Conservation (phyloP, 2,329 filamentous ascomycete species). For the Aspergillus brasiliensis region DNA sequence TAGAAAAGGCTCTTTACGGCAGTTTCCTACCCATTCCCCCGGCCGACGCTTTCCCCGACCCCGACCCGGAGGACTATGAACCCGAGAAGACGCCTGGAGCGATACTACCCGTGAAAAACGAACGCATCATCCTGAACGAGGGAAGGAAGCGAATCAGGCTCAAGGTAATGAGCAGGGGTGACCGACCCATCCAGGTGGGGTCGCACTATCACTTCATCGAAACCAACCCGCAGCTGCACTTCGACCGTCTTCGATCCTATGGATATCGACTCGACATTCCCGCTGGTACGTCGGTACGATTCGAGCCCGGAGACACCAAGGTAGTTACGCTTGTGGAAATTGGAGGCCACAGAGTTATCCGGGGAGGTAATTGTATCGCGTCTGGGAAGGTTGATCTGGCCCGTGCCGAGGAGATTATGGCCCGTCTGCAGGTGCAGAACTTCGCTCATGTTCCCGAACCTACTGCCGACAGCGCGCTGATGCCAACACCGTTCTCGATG, state of each 20-base stretch:
- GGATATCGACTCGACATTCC: constrained; percentile 87
- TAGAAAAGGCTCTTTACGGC: constrained; percentile 85
- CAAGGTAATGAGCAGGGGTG: constrained; percentile 80
- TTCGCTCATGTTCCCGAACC: constrained; percentile 78
- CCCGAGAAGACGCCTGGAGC: constrained; percentile 74
- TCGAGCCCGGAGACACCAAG: constrained; percentile 90
- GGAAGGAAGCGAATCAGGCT: constrained; percentile 73
- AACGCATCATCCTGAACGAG: constrained; percentile 69
- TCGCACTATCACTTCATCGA: constrained; percentile 97
- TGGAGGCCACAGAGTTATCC: constrained; percentile 75
- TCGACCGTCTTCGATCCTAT: constrained; percentile 80
- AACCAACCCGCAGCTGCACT: constrained; percentile 85
- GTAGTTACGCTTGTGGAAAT: constrained; percentile 91
- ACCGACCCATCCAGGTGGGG: constrained; percentile 86
- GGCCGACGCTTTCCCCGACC: constrained; percentile 66
- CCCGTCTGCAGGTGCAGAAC: constrained; percentile 67
- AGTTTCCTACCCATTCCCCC: constrained; percentile 83
- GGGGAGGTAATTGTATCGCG: constrained; percentile 80
- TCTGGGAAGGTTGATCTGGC: constrained; percentile 68
- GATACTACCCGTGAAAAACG: constrained; percentile 69
- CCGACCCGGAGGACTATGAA: constrained; percentile 66
- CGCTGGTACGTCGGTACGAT: constrained; percentile 87
- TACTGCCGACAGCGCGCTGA: constrained; percentile 54
- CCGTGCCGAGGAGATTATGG: constrained; percentile 66
- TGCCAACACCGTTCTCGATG: constrained; percentile 66